These are phyloP conservation scores for Tetrahymena borealis DNA, from an alignment of 73 alveolate species.

Conservation along the genomic window DNA sequence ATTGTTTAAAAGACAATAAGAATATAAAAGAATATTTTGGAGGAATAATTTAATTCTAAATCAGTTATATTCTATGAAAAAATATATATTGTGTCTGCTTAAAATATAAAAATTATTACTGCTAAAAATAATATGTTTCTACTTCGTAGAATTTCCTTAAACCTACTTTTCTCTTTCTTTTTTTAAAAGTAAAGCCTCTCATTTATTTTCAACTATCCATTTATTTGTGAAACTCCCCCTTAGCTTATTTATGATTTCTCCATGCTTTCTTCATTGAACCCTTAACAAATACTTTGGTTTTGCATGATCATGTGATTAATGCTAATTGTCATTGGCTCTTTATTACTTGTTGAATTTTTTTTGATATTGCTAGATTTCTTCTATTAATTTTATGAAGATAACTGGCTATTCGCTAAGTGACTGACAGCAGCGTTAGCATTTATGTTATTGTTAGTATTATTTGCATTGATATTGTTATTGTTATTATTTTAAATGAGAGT, in stretches of 20 bases:
- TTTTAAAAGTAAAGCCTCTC: neutral
- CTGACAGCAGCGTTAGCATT: neutral
- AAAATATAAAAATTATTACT: neutral
- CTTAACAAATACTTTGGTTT: neutral
- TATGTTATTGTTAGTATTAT: neutral
- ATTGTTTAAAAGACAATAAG: neutral
- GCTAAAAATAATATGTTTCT: neutral
- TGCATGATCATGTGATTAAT: neutral
- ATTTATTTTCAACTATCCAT: neutral
- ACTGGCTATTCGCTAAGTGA: neutral
- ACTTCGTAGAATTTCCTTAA: neutral
- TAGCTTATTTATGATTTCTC: neutral
- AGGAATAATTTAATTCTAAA: neutral
- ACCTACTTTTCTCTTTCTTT: neutral
- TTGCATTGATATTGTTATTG: neutral
- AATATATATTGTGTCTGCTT: neutral
- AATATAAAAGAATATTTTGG: neutral
- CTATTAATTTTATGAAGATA: neutral
- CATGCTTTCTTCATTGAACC: neutral
- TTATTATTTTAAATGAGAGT: neutral
- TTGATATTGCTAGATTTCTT: neutral
- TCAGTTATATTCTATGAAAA: neutral
- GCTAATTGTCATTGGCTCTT: neutral
- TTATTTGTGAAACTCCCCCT: neutral
- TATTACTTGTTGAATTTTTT: neutral